Evolutionary conservation across 2,329 filamentous ascomycete species (phyloP).

Genomic region (Pseudogymnoascus sp.): DNA sequence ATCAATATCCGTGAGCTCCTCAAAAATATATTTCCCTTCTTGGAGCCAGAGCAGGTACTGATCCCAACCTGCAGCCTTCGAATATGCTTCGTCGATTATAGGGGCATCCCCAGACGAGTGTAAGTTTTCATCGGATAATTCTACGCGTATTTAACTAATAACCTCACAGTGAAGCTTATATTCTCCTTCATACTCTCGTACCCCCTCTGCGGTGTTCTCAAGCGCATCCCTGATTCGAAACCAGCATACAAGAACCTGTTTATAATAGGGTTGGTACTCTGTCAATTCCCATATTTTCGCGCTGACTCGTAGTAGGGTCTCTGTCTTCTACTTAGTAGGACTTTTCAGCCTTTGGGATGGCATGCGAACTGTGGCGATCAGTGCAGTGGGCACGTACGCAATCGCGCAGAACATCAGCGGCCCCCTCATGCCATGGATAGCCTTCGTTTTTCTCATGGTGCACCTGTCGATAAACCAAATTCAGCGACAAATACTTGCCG

Average conservation of each 20-base stretch:
- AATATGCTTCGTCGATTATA: conserved; percentile 48
- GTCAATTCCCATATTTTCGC: conserved; percentile 13
- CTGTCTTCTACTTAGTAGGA: conserved; percentile 86
- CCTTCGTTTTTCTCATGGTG: conserved; percentile 88
- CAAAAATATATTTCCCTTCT: conserved; percentile 6
- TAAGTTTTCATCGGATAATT: conserved; percentile 32
- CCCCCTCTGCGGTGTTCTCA: conserved; percentile 79
- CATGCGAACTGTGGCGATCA: conserved; percentile 70
- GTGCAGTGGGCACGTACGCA: conserved; percentile 70
- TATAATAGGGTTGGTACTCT: conserved; percentile 60
- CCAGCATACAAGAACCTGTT: conserved; percentile 85
- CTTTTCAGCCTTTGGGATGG: conserved; percentile 91
- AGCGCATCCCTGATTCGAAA: conserved; percentile 78
- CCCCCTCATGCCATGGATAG: conserved; percentile 96
- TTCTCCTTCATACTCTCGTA: conserved; percentile 88
- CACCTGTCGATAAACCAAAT: conserved; percentile 93
- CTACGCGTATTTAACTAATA: conserved; percentile 14
- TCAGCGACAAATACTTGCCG: conserved; percentile 64
- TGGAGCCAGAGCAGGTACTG: conserved; percentile 21
- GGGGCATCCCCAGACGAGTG: conserved; percentile 61
- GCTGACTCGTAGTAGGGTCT: conserved; percentile 47
- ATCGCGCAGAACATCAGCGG: conserved; percentile 80
- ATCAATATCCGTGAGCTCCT: conserved; percentile 51
- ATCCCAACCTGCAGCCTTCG: conserved; percentile 47
- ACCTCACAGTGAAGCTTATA: conserved; percentile 77